Percentiles rank a stretch among this genome's conserved stretches.
Conservation (phyloP, 495 filamentous ascomycete species). For the Hypoxylon rickii region DNA sequence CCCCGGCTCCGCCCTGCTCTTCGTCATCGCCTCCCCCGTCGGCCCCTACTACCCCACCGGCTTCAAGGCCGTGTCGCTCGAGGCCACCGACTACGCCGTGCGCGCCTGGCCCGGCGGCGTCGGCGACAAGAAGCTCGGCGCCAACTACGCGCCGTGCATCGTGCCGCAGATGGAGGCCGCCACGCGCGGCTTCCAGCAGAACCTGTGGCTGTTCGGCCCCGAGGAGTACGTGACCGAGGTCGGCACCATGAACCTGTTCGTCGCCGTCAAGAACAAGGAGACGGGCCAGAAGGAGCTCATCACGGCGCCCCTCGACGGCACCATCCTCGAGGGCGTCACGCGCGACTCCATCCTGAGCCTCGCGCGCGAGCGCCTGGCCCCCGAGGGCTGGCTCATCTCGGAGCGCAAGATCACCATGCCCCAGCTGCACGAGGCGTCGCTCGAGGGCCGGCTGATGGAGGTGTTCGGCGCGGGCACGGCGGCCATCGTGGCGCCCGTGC, state of each 20-base stretch:
- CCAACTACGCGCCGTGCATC: constrained; percentile 97
- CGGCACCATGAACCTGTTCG: constrained; percentile 98
- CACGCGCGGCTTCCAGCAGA: constrained; percentile 91
- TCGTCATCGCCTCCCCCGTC: constrained; percentile 93
- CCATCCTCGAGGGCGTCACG: constrained; percentile 94
- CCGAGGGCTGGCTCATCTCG: constrained; percentile 84
- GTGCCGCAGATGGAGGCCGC: constrained; percentile 90
- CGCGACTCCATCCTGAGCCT: constrained; percentile 84
- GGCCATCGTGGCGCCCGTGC: constrained; percentile 79
- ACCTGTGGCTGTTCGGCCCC: constrained; percentile 93
- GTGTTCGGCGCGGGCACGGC: constrained; percentile 94
- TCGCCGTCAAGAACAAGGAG: constrained; percentile 75
- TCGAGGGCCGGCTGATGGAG: constrained; percentile 86
- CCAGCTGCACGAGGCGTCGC: constrained; percentile 75
- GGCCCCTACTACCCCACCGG: constrained; percentile 98
- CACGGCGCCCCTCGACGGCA: constrained; percentile 93
- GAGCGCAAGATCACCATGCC: constrained; percentile 91
- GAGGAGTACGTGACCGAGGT: constrained; percentile 96
- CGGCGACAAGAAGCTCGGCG: constrained; percentile 95
- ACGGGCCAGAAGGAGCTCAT: constrained; percentile 87
- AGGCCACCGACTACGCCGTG: constrained; percentile 92
- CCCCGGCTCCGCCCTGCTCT: constrained; percentile 88
- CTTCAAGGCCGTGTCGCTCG: constrained; percentile 93
- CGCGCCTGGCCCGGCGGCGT: constrained; percentile 98
- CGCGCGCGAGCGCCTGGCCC: constrained; percentile 76